Percentiles rank a stretch among this genome's conserved stretches.
These are phyloP conservation scores for Phytophthora macrochlamydospora DNA, from an alignment of 352 stramenopile genomes.

Conservation along the genomic window DNA sequence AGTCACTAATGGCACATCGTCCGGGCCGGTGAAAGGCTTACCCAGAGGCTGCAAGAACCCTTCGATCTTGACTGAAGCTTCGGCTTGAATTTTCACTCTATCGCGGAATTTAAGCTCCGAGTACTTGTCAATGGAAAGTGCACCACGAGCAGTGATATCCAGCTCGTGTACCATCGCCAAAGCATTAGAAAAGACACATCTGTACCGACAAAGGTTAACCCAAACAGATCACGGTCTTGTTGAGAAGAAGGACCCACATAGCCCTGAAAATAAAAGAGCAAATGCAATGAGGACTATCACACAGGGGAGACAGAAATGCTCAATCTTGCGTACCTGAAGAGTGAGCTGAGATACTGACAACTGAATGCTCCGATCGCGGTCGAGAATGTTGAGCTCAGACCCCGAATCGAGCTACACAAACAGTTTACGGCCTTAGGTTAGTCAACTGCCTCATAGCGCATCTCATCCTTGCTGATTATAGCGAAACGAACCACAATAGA, in stretches of 20 bases:
- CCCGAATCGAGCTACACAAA: conserved; percentile 50
- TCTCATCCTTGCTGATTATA: too few species aligned
- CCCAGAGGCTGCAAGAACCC: conserved; percentile 51
- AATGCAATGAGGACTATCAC: neutral
- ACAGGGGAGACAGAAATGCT: too few species aligned
- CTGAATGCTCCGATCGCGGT: conserved; percentile 33
- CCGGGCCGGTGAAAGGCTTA: conserved; percentile 15
- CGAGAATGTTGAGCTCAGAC: conserved; percentile 53
- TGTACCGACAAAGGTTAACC: conserved; percentile 34
- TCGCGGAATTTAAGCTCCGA: conserved; percentile 66
- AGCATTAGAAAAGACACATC: conserved; percentile 62
- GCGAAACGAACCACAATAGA: conserved; percentile 41
- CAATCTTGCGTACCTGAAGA: conserved; percentile 38
- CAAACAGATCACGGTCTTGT: conserved; percentile 45
- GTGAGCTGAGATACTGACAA: conserved; percentile 50
- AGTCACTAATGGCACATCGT: conserved; percentile 29
- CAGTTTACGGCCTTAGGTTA: neutral
- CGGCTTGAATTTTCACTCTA: conserved; percentile 37
- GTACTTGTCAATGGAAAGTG: conserved; percentile 66
- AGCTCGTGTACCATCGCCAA: conserved; percentile 48
- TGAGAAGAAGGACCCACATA: conserved; percentile 57
- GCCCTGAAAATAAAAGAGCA: conserved; percentile 23
- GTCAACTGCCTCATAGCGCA: too few species aligned
- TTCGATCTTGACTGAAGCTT: conserved; percentile 37
- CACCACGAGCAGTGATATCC: conserved; percentile 32